Evolutionary conservation across 352 stramenopile genomes (phyloP).

Genomic region (Pythium dissotocum): DNA sequence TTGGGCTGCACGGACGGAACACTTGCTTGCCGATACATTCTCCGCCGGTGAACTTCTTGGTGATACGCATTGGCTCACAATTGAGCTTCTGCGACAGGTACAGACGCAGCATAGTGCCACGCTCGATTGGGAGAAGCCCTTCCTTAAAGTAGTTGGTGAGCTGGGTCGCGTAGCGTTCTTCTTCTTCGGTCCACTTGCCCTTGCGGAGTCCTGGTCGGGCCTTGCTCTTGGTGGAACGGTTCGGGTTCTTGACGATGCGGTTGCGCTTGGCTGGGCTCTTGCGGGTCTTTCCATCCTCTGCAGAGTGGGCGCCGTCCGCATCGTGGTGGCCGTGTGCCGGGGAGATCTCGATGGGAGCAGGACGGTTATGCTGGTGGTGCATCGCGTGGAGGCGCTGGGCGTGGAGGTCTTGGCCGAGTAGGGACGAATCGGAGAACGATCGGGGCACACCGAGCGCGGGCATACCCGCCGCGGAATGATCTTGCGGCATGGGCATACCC

Average conservation of each 20-base stretch:
- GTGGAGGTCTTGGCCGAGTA: slow-evolving; percentile 20
- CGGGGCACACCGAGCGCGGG: slow-evolving; percentile 4
- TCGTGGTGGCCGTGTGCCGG: slow-evolving; percentile 9
- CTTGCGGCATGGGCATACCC: slow-evolving; percentile 15
- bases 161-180: slow-evolving; percentile 70
- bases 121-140: slow-evolving; percentile 74
- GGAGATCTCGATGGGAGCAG: slow-evolving; percentile 19
- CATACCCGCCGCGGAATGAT: slow-evolving; percentile 4
- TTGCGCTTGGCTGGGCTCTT: slow-evolving; percentile 53
- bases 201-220: slow-evolving; percentile 81
- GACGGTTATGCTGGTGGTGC: slow-evolving; percentile 24
- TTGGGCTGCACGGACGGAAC: slow-evolving; percentile 73
- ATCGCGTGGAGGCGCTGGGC: slow-evolving; percentile 3
- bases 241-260: slow-evolving; percentile 57
- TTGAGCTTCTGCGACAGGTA: slow-evolving; percentile 93
- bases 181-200: slow-evolving; percentile 87
- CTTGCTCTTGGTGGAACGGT: slow-evolving; percentile 83
- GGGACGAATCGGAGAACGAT: slow-evolving; percentile 17
- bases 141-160: slow-evolving; percentile 88
- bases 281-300: slow-evolving; percentile 35
- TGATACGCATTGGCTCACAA: slow-evolving; percentile 92
- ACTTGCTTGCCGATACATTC: slow-evolving; percentile 92
- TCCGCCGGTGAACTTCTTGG: slow-evolving; percentile 91
- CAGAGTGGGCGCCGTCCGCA: slow-evolving; percentile 19
- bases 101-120: slow-evolving; percentile 88